These are phyloP conservation scores for Suillus clintonianus DNA, from an alignment of 768 basidiomycete species.

Conservation along the genomic window DNA sequence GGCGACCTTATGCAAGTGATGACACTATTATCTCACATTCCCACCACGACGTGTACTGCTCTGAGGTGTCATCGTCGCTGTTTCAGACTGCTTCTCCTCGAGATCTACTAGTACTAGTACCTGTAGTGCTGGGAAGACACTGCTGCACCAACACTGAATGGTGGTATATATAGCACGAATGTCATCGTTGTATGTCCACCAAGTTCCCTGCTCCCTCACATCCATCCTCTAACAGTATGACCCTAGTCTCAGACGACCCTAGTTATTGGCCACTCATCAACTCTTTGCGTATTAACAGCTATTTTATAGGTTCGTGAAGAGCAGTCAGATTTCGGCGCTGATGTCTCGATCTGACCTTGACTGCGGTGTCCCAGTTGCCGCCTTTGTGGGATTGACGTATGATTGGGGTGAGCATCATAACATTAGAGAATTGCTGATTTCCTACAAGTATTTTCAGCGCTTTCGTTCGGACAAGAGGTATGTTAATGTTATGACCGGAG, in stretches of 20 bases:
- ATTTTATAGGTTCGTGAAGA: neutral
- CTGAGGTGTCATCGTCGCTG: conserved; percentile 11
- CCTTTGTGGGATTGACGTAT: neutral
- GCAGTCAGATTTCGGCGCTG: neutral
- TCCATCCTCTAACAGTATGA: neutral
- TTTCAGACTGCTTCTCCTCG: neutral
- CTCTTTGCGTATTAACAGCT: neutral
- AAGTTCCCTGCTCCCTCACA: neutral
- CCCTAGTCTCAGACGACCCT: neutral
- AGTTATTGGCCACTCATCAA: neutral
- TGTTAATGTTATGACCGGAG: too few species aligned
- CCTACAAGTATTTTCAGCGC: too few species aligned
- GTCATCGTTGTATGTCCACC: neutral
- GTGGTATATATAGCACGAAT: neutral
- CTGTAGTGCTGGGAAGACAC: too few species aligned
- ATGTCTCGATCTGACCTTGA: neutral
- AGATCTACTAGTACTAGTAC: too few species aligned
- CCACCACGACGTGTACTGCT: conserved; percentile 28
- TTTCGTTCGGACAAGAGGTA: too few species aligned
- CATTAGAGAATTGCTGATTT: too few species aligned
- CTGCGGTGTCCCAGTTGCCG: neutral
- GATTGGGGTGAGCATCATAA: too few species aligned
- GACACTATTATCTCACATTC: conserved; percentile 30
- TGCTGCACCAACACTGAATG: neutral
- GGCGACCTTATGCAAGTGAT: too few species aligned